Evolutionary conservation across 164 flowering plant species (phyloP).

Genomic region (Echeveria elegans): DNA sequence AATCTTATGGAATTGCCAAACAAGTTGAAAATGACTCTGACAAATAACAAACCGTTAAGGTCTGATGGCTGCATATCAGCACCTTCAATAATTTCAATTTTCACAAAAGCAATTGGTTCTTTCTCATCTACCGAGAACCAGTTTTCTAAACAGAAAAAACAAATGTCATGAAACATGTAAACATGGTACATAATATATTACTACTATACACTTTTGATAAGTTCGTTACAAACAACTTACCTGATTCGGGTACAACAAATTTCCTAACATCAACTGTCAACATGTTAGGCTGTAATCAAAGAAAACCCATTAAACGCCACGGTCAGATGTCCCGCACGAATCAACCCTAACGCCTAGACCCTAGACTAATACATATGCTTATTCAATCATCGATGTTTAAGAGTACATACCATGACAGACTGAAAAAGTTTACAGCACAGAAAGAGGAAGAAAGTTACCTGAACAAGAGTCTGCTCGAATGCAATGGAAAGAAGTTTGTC

Average conservation of each 20-base stretch:
- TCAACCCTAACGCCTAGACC: no score
- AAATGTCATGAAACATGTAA: neutral
- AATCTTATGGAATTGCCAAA: conserved; percentile 7
- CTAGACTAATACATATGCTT: no score
- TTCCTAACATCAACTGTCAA: conserved; percentile 90
- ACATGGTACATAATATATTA: neutral
- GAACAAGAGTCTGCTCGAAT: conserved; percentile 93
- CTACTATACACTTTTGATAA: neutral
- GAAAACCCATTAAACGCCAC: neutral
- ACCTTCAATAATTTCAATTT: conserved; percentile 85
- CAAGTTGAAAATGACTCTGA: neutral
- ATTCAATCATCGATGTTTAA: no score
- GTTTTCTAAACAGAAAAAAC: neutral
- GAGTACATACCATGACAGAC: no score
- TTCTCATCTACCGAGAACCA: conserved; percentile 90
- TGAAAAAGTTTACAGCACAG: neutral
- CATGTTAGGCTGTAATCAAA: conserved; percentile 81
- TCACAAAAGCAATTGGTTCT: conserved; percentile 68
- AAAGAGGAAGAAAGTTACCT: conserved; percentile 31
- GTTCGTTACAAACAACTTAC: conserved; percentile 19
- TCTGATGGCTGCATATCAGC: conserved; percentile 89
- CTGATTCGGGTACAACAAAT: conserved; percentile 52
- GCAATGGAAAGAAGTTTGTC: conserved; percentile 83
- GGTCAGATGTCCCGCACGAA: neutral
- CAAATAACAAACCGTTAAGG: conserved; percentile 50